Base-by-base conservation (phyloP, 495 filamentous ascomycete species). In the Hypomontagnella monticulosa region DNA sequence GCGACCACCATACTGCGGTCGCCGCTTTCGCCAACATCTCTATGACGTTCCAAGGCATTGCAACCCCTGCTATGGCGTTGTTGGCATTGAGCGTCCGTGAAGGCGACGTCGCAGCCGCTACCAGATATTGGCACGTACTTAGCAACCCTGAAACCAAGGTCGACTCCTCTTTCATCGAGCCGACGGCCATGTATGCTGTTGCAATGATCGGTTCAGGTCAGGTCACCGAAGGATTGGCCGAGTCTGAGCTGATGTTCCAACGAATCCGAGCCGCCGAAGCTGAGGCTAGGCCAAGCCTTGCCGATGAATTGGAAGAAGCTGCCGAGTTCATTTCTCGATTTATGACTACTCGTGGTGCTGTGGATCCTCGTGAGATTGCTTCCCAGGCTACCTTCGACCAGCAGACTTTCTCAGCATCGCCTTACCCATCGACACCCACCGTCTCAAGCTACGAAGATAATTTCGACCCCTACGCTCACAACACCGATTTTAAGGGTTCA, bases 401-500 rank as follows among this genome's bases (percentile, higher is more conserved):
- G 1, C 76, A 75, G 50, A 61, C 73, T 3, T 74, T 75, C 23
- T 49, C 66, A 4, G 63, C 73, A 3, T 77, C 76, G 9, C 76
- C 75, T 16, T 82, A 71, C 63, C 67, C 72, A 38, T 73, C 73
- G 11, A 77, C 75, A 1, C 74, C 76, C 3, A 67, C 73, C 1
- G 69, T 71, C 16, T 64, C 85, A 10, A 78, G 83, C 40, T 84
- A 81, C 53, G 87, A 93, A 60, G 93, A 97, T 58, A 88, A 86
- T 2, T 93, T 87, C 69, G 95, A 99, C 70, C 95, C 95, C 0
- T 97, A 98, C 72, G 89, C 88, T 20, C 85, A 90, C 62, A 92
- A 86, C 48, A 96, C 91, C 55, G 95, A 99, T 76, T 91, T 94
- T 81, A 92, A 91, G 67, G 93, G 92, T 20, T 99, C 95, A 16